A percentile compares a stretch with the other conserved stretches of the same genome.
Conservation (phyloP, 768 basidiomycete genomes). For the Lentinula boryana region DNA sequence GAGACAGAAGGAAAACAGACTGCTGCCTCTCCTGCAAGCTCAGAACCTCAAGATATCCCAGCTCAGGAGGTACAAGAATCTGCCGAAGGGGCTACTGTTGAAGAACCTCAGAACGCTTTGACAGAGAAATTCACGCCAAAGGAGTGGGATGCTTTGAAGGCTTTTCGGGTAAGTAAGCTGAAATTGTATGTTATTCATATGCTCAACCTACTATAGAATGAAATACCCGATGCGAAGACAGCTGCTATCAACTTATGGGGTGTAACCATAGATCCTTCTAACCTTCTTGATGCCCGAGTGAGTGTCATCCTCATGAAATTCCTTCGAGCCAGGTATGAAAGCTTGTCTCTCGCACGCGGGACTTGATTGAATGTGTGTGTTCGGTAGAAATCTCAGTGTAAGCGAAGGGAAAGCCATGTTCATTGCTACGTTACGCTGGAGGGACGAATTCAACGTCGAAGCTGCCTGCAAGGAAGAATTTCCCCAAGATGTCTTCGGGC, state of each 20-base stretch:
- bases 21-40: slow-evolving; percentile 3
- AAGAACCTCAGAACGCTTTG: slow-evolving; percentile 64
- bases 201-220: slow-evolving; percentile 17
- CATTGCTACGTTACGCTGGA: slow-evolving; percentile 64
- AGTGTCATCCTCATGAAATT: slow-evolving; percentile 82
- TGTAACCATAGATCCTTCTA: slow-evolving; percentile 54
- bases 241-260: slow-evolving; percentile 65
- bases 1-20: not conserved
- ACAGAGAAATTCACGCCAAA: slow-evolving; percentile 62
- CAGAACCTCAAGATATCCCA: slow-evolving; percentile 7
- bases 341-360: not conserved
- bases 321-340: slow-evolving; percentile 60
- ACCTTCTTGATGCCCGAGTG: slow-evolving; percentile 52
- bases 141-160: slow-evolving; percentile 69
- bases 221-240: slow-evolving; percentile 46
- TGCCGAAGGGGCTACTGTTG: slow-evolving; percentile 3
- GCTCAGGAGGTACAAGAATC: not conserved
- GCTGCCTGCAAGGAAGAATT: slow-evolving; percentile 54
- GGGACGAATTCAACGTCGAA: slow-evolving; percentile 59
- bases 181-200: not conserved
- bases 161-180: slow-evolving; percentile 49
- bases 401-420: slow-evolving; percentile 59
- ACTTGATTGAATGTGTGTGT: not conserved
- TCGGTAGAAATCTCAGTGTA: slow-evolving; percentile 1
- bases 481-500: slow-evolving; percentile 57